Base-by-base conservation (phyloP, 2,329 filamentous ascomycete genomes). In the Parastagonospora nodorum region DNA sequence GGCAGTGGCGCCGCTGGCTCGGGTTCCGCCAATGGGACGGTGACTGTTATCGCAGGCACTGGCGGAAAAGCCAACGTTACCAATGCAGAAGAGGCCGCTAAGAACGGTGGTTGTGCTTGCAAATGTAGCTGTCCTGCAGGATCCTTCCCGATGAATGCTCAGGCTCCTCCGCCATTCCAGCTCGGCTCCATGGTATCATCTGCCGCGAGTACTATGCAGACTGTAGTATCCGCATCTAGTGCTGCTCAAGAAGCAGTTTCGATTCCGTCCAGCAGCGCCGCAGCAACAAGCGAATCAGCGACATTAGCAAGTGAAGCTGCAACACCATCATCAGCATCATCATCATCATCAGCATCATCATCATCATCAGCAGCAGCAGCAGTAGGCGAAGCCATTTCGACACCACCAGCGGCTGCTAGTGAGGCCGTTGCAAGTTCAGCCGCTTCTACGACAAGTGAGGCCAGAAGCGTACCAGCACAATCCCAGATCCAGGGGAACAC, bases 81-180 rank as follows among this genome's bases (percentile, higher is more conserved):
- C 19, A 24, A 24, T 10, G 55, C 62, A 7, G 58, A 49, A 11
- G 50, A 56, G 27, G 53, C 53, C 10, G 51, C 38, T 2, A 45
- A n/a, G 14, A 55, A 57, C 24, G 58, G 53, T 16, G 58, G 51
- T 8, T 72, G 70, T 42, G 60, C 53, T 28, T 73, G 70, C 45
- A 51, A 59, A n/a, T 73, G 69, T 46, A 36, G 49, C 31, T 72
- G 70, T 48, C 68, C 68, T 2, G 58, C 58, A 1, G 64, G 60
- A 6, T 55, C 61, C 6, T 71, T 70, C 51, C 68, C 70, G 14
- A 72, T 72, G 67, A 37, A 51, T 1, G 58, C 64, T 11, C 64
- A 67, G 0, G 50, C 53, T 27, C 60, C 67, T 1, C 63, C 58
- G 9, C 58, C 68, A 8, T 69, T 71, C 57, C 61, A 67, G 37